Evolutionary conservation across 768 basidiomycete genomes (phyloP).

Genomic region (Leucogyrophana mollusca): DNA sequence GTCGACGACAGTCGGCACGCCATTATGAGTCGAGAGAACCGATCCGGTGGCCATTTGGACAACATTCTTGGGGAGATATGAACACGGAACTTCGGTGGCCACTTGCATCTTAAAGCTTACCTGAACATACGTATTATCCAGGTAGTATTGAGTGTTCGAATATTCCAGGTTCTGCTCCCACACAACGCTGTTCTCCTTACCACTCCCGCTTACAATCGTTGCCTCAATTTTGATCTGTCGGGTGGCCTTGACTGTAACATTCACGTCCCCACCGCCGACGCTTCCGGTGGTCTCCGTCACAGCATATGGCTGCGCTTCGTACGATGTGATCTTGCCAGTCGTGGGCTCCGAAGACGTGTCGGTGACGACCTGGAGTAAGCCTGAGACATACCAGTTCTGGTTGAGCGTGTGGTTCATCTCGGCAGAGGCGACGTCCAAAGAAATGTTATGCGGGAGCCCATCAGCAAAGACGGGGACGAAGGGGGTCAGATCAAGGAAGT

Average conservation of each 20-base stretch:
- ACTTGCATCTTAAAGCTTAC: constrained; percentile 19
- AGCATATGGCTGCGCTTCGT: constrained; percentile 59
- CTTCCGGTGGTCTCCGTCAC: constrained; percentile 45
- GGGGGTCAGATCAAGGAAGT: constrained; percentile 75
- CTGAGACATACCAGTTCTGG: constrained; percentile 80
- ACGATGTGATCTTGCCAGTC: constrained; percentile 62
- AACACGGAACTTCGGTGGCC: neutral
- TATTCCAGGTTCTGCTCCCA: constrained; percentile 64
- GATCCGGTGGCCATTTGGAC: constrained; percentile 49
- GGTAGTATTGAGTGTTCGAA: constrained; percentile 61
- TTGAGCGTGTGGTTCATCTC: constrained; percentile 65
- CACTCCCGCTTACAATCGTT: constrained; percentile 61
- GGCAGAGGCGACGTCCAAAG: constrained; percentile 71
- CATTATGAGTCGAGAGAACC: constrained; percentile 49
- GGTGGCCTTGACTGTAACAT: constrained; percentile 61
- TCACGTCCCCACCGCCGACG: constrained; percentile 44
- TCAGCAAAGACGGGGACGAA: constrained; percentile 72
- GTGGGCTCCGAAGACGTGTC: constrained; percentile 64
- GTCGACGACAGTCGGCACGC: constrained; percentile 42
- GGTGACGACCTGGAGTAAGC: constrained; percentile 61
- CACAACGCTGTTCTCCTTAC: constrained; percentile 49
- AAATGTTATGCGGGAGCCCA: constrained; percentile 65
- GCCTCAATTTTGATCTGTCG: constrained; percentile 60
- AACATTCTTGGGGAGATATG: constrained; percentile 37
- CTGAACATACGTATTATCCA: constrained; percentile 43